phyloP scores from a whole-genome alignment of 1,139 yeast species.

The Nakaseomyces bracarensis region DNA sequence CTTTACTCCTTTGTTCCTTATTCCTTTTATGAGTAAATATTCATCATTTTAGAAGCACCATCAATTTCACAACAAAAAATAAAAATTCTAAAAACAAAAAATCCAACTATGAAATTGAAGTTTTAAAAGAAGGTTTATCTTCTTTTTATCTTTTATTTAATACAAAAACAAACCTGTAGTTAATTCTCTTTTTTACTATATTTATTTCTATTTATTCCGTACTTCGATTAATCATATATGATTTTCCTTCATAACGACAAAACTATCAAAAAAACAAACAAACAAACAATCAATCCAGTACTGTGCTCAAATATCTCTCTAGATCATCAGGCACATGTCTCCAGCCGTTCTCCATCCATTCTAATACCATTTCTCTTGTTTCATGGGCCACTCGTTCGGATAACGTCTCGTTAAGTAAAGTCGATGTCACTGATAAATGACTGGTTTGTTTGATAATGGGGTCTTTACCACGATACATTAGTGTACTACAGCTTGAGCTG shows the following conservation, averaged over 20 bases:
- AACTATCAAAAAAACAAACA: background rate
- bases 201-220: slow-evolving; percentile 5
- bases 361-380: slow-evolving; percentile 26
- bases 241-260: background rate
- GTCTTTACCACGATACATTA: background rate
- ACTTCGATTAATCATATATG: background rate
- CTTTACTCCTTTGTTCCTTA: no score
- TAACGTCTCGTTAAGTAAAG: background rate
- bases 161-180: slow-evolving; percentile 1
- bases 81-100: slow-evolving; percentile 1
- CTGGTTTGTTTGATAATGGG: background rate
- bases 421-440: slow-evolving; percentile 1
- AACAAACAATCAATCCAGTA: background rate
- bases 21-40: slow-evolving; percentile 2
- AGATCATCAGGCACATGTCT: slow-evolving; percentile 39
- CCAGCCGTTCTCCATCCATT: slow-evolving; percentile 34
- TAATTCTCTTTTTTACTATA: slow-evolving; percentile 1
- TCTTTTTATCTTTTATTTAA: background rate
- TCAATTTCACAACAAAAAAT: background rate
- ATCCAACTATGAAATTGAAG: background rate
- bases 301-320: slow-evolving; percentile 11
- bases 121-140: no score
- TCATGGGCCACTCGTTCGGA: slow-evolving; percentile 8
- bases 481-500: background rate
- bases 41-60: background rate